Conservation (phyloP, 345 rosid species). For the Sisymbrium irio region DNA sequence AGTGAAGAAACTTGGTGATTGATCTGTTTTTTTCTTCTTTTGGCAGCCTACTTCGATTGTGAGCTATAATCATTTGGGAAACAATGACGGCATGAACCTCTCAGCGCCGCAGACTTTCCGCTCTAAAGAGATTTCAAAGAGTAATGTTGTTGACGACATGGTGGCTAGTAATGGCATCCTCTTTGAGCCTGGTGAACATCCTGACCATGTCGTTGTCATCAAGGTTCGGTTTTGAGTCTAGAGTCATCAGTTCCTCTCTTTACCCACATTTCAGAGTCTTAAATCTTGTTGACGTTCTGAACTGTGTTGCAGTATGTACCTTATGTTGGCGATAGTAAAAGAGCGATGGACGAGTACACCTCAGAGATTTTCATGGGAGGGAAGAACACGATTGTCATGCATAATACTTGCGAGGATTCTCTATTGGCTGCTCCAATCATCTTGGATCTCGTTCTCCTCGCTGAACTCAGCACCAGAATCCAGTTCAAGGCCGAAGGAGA, state of each 20-base stretch:
- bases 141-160: slow-evolving; percentile 98
- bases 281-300: not conserved
- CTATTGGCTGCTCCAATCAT: slow-evolving; percentile 97
- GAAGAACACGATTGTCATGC: slow-evolving; percentile 81
- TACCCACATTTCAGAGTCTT: not conserved
- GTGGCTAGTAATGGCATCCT: slow-evolving; percentile 91
- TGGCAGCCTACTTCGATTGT: slow-evolving; percentile 94
- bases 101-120: slow-evolving; percentile 97
- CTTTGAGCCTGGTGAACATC: slow-evolving; percentile 94
- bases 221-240: slow-evolving; percentile 47
- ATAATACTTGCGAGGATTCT: slow-evolving; percentile 95
- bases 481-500: slow-evolving; percentile 89
- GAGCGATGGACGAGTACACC: slow-evolving; percentile 98
- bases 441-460: slow-evolving; percentile 91
- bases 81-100: slow-evolving; percentile 96
- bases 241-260: not conserved
- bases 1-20: not conserved
- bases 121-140: slow-evolving; percentile 95
- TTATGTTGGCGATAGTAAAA: slow-evolving; percentile 89
- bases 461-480: slow-evolving; percentile 93
- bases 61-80: slow-evolving; percentile 96
- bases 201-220: slow-evolving; percentile 98
- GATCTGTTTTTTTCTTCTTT: not conserved
- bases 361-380: slow-evolving; percentile 99
- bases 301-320: slow-evolving; percentile 68